Conservation (phyloP, 148 eudicot species). For the Rhododendron henanense region DNA sequence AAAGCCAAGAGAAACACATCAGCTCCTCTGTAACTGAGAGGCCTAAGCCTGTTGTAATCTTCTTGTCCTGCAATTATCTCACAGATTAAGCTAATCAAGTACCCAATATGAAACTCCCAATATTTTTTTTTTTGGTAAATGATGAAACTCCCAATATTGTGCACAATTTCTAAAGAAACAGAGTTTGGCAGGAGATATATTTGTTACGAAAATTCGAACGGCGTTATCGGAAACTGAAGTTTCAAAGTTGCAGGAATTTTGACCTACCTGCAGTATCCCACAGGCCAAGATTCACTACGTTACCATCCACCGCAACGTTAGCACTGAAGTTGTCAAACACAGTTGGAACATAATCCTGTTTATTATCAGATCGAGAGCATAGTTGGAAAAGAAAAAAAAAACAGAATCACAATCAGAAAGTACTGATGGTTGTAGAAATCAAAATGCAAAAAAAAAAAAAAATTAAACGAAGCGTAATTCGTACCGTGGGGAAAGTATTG, state of each 20-base stretch:
- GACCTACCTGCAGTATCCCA: constrained; percentile 63
- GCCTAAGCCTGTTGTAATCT: constrained; percentile 77
- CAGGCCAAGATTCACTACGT: constrained; percentile 53
- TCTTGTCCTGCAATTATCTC: constrained; percentile 55
- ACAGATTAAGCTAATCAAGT: neutral
- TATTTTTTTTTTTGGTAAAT: neutral
- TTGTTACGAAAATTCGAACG: neutral
- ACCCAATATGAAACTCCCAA: neutral
- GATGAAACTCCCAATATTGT: neutral
- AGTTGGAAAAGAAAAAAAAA: neutral
- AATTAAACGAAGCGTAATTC: neutral
- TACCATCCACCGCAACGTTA: constrained; percentile 63
- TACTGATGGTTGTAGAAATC: neutral
- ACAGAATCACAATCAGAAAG: neutral
- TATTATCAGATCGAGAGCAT: constrained; percentile 14
- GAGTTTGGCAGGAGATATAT: neutral
- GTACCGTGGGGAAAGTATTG: constrained; percentile 45
- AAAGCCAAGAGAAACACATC: constrained; percentile 76
- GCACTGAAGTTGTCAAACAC: constrained; percentile 70
- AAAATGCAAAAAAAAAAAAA: neutral
- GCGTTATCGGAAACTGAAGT: neutral
- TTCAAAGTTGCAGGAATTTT: neutral
- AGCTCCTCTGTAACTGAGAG: constrained; percentile 82
- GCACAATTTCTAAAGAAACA: neutral
- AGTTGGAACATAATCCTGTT: constrained; percentile 59